Percentiles rank a stretch among this genome's conserved stretches.
phyloP scores from a whole-genome alignment of 2,329 filamentous ascomycete genomes.

The Colletotrichum sp. region DNA sequence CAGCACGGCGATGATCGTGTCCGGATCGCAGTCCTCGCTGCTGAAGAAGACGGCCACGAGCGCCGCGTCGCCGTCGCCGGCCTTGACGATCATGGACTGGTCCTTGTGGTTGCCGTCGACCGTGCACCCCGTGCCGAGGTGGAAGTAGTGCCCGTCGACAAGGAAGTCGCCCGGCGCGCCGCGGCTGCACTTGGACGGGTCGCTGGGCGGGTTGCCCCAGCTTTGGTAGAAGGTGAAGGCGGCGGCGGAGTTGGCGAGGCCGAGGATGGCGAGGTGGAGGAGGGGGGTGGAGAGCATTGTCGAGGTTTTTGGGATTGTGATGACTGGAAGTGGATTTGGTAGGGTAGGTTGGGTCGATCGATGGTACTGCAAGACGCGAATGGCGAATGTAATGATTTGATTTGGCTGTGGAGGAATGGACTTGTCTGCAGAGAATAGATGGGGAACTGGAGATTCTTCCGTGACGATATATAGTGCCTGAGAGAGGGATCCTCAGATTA shows the following conservation, averaged over 20 bases:
- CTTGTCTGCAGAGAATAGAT: not conserved
- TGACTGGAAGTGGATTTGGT: too few relatives aligned
- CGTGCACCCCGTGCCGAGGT: not conserved
- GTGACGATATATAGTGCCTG: not conserved
- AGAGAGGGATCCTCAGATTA: too few relatives aligned
- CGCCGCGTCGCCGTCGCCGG: not conserved
- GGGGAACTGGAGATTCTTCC: not conserved
- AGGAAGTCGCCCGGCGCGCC: not conserved
- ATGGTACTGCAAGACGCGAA: not conserved
- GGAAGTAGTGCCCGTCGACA: not conserved
- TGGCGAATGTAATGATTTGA: not conserved
- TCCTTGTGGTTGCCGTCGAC: not conserved
- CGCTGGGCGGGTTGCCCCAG: not conserved
- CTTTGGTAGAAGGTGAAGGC: not conserved
- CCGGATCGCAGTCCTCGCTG: not conserved
- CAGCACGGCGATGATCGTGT: not conserved
- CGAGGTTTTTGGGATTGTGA: too few relatives aligned
- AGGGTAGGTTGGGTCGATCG: too few relatives aligned
- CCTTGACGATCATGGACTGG: not conserved
- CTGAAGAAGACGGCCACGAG: not conserved
- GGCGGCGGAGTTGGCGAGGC: not conserved
- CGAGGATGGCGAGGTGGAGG: not conserved
- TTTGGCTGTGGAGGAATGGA: fast-evolving
- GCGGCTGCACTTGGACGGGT: not conserved
- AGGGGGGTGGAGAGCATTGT: not conserved